phyloP scores from a whole-genome alignment of 495 filamentous ascomycete species.

The Annulohypoxylon stygium region DNA sequence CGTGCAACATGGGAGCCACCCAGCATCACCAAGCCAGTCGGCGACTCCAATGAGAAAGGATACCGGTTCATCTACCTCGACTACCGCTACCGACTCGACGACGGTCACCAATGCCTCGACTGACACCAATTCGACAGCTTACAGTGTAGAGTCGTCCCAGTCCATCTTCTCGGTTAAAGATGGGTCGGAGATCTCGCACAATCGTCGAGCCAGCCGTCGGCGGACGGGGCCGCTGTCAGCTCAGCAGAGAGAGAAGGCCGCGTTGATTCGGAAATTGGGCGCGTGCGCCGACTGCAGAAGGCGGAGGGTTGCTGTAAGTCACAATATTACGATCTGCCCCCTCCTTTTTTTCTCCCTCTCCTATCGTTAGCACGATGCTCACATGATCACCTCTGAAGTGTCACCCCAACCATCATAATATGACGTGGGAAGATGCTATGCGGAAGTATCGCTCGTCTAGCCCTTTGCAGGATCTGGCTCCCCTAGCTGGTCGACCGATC shows the following conservation, averaged over 20 bases:
- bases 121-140: slow-evolving; percentile 58
- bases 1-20: slow-evolving; percentile 52
- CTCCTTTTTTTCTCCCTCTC: slow-evolving; percentile 16
- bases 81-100: slow-evolving; percentile 55
- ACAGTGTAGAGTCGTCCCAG: slow-evolving; percentile 61
- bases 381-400: slow-evolving; percentile 56
- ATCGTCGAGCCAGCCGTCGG: slow-evolving; percentile 60
- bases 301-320: slow-evolving; percentile 64
- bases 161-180: slow-evolving; percentile 64
- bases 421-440: slow-evolving; percentile 64
- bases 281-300: slow-evolving; percentile 63
- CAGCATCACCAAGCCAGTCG: slow-evolving; percentile 51
- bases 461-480: slow-evolving; percentile 57
- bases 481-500: slow-evolving; percentile 53
- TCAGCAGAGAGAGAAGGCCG: slow-evolving; percentile 62
- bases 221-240: slow-evolving; percentile 63
- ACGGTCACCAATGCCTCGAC: slow-evolving; percentile 54
- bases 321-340: slow-evolving; percentile 34
- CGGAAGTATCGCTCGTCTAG: slow-evolving; percentile 59
- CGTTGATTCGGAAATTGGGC: slow-evolving; percentile 64
- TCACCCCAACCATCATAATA: slow-evolving; percentile 64
- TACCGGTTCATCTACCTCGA: slow-evolving; percentile 62
- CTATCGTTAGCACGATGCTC: slow-evolving; percentile 31
- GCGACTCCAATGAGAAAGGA: slow-evolving; percentile 62
- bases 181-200: slow-evolving; percentile 59